Evolutionary conservation across 176 grass and related monocot genomes (phyloP).

Genomic region (Carex parvula): DNA sequence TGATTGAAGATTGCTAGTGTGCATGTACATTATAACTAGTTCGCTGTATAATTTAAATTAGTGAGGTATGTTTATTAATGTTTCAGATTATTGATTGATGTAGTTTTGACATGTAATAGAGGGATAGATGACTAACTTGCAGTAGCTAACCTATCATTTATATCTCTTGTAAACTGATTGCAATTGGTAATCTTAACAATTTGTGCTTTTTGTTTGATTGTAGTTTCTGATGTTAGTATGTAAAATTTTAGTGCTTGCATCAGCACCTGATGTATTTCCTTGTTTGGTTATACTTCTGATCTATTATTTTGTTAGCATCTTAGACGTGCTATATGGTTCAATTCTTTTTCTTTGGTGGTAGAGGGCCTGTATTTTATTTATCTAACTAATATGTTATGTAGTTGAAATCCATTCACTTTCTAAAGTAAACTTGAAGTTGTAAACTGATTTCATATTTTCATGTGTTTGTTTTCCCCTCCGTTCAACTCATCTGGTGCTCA

Average conservation of each 20-base stretch:
- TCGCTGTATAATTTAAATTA: slow-evolving; percentile 35
- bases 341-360: not conserved
- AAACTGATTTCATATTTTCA: not conserved
- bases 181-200: not conserved
- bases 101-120: slow-evolving; percentile 22
- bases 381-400: not conserved
- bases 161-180: slow-evolving; percentile 14
- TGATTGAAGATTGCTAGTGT: slow-evolving; percentile 21
- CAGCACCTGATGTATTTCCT: not conserved
- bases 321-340: not conserved
- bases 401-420: not conserved
- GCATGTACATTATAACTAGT: slow-evolving; percentile 30
- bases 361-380: not conserved
- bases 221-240: slow-evolving; percentile 18
- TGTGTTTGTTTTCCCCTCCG: not conserved
- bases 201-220: not conserved
- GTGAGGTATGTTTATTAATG: slow-evolving; percentile 23
- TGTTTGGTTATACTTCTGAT: not conserved
- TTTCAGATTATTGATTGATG: slow-evolving; percentile 7
- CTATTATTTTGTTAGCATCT: not conserved
- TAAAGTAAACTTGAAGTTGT: not conserved
- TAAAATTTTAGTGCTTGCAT: slow-evolving; percentile 12
- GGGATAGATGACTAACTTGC: slow-evolving; percentile 12
- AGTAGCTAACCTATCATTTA: slow-evolving; percentile 5
- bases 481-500: not conserved